A percentile compares a stretch with the other conserved stretches of the same genome.
These are phyloP conservation scores for Boletales sp. DNA, from an alignment of 768 basidiomycete species.

Conservation along the genomic window DNA sequence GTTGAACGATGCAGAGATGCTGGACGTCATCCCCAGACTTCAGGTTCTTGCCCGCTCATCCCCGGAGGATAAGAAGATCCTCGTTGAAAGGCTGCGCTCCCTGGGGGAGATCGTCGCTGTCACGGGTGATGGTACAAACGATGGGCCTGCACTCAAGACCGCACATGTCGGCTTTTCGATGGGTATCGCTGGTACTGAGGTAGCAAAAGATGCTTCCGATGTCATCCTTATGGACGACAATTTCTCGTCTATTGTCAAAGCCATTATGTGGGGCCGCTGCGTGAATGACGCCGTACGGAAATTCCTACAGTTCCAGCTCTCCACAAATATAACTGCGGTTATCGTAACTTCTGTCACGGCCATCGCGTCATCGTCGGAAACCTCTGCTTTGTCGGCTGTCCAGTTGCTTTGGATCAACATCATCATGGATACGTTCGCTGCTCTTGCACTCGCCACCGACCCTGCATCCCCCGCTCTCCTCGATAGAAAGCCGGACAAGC, in stretches of 20 bases:
- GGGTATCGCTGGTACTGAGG: constrained; percentile 96
- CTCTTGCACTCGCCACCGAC: constrained; percentile 95
- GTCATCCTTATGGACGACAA: constrained; percentile 99
- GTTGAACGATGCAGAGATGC: constrained; percentile 63
- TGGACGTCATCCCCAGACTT: constrained; percentile 84
- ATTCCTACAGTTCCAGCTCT: constrained; percentile 94
- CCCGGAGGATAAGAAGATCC: constrained; percentile 92
- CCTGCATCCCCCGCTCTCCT: constrained; percentile 80
- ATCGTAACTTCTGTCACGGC: constrained; percentile 90
- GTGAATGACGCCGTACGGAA: constrained; percentile 98
- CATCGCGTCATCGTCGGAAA: constrained; percentile 70
- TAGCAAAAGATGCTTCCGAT: constrained; percentile 98
- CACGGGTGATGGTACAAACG: constrained; percentile 97
- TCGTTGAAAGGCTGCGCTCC: constrained; percentile 83
- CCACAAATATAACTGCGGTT: constrained; percentile 94
- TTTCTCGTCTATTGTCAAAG: constrained; percentile 93
- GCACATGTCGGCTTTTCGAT: constrained; percentile 97
- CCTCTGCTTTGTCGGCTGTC: constrained; percentile 90
- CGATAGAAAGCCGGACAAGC: constrained; percentile 87
- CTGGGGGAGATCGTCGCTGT: constrained; percentile 93
- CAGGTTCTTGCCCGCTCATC: constrained; percentile 98
- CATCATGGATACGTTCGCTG: constrained; percentile 98
- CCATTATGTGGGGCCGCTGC: constrained; percentile 98
- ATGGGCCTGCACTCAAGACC: constrained; percentile 92
- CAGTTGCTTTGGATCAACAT: constrained; percentile 99